Evolutionary conservation across 106 monocot genomes (phyloP).

Genomic region (Agapanthus africanus): DNA sequence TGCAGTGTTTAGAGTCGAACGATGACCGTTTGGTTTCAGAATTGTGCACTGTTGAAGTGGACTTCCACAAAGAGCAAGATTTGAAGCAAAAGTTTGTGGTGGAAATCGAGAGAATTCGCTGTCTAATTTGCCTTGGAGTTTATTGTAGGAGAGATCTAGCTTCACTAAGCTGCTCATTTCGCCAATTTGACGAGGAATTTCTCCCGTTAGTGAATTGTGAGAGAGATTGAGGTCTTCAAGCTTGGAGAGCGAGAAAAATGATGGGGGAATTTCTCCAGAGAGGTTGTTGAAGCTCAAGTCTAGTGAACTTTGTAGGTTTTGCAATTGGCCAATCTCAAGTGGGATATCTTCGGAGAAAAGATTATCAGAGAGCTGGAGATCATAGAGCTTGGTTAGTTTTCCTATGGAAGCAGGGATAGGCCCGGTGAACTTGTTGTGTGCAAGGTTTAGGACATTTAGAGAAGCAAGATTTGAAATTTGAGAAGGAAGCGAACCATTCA

Average conservation of each 20-base stretch:
- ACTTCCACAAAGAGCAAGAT: conserved; percentile 54
- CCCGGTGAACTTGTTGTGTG: conserved; percentile 57
- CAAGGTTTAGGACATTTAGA: conserved; percentile 62
- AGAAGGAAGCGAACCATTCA: conserved; percentile 43
- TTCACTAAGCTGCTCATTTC: conserved; percentile 66
- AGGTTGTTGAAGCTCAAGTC: conserved; percentile 71
- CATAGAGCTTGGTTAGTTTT: conserved; percentile 60
- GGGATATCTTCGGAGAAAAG: conserved; percentile 51
- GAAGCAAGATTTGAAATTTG: conserved; percentile 43
- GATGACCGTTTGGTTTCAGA: neutral
- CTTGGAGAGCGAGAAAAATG: conserved; percentile 54
- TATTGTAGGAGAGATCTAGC: conserved; percentile 76
- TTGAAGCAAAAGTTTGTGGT: conserved; percentile 39
- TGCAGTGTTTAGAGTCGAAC: conserved; percentile 27
- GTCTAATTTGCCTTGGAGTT: conserved; percentile 42
- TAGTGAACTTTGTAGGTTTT: conserved; percentile 63
- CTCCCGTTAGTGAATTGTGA: conserved; percentile 60
- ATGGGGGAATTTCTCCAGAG: conserved; percentile 54
- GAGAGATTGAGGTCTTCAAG: conserved; percentile 77
- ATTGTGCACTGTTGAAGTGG: conserved; percentile 40
- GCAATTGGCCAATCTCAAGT: conserved; percentile 42
- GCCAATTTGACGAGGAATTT: conserved; percentile 41
- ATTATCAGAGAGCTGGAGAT: conserved; percentile 59
- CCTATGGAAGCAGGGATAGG: conserved; percentile 55
- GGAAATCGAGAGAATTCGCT: conserved; percentile 54